Conservation (phyloP, 257 asterid species). For the Paraleonurus japonicus region DNA sequence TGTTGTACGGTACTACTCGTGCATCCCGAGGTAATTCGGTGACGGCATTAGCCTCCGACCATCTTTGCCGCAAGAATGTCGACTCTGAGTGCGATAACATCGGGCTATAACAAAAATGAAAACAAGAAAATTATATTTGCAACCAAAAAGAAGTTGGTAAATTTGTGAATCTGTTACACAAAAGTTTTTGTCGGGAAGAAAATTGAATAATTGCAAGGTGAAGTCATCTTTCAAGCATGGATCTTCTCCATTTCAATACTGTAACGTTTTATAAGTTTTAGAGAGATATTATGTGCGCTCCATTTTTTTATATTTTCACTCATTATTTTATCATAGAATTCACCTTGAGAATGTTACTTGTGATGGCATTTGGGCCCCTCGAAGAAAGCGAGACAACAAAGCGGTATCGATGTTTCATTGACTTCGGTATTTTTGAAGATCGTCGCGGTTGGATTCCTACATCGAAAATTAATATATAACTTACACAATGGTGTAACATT, state of each 20-base stretch:
- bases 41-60: constrained; percentile 41
- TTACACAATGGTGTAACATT: background rate
- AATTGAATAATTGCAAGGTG: no score
- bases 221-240: no score
- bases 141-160: no score
- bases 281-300: no score
- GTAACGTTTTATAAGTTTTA: no score
- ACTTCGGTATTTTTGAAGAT: constrained; percentile 34
- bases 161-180: no score
- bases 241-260: no score
- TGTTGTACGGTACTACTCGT: constrained; percentile 44
- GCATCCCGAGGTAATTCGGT: constrained; percentile 37
- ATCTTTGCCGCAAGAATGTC: constrained; percentile 70
- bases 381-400: constrained; percentile 57
- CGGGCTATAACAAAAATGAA: constrained; percentile 41
- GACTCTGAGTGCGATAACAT: constrained; percentile 60
- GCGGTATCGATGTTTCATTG: constrained; percentile 34
- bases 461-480: background rate
- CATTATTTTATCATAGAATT: no score
- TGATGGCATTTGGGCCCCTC: constrained; percentile 56
- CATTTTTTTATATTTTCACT: no score
- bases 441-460: constrained; percentile 44
- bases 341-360: constrained; percentile 56
- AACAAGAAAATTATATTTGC: background rate
- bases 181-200: no score